Base-by-base conservation (phyloP, 2,329 filamentous ascomycete species). In the Fusarium foetens region DNA sequence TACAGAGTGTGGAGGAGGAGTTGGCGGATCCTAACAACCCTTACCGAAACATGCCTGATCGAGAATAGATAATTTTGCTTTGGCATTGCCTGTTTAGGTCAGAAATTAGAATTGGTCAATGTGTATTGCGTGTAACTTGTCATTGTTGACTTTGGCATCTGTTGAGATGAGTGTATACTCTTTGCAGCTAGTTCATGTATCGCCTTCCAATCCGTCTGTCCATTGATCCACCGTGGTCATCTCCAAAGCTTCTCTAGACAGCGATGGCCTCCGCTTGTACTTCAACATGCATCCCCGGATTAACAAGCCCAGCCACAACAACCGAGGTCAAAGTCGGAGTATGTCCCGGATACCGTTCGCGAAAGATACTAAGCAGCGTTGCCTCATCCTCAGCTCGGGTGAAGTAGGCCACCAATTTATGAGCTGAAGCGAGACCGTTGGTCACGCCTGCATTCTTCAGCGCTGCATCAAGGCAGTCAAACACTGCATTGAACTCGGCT, bases 1-100 rank as follows among this genome's bases (percentile, higher is more conserved):
- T 87, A 55, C 79, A 82, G 14, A 75, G 81, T 13, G 77, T 84
- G 12, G 77, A 79, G 31, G 76, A 79, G 61, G 77, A 79, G 63
- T 36, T 74, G 52, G 70, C 72, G 0, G 76, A 79, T 25, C 75
- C 74, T 2, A 73, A 66, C 21, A 79, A 79, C 39, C 71, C 73
- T 7, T 79, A 61, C 31, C 41, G 73, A 13, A 62, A 77, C n/a
- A 79, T 79, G 76, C 66, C 71, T 2, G 76, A 78, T 41, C 77
- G 79, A 14, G 76, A 36, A 25, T 74, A 62, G 27, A 17, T 16
- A 3, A 10, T 29, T 16, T 29, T 16, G 8, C 8, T 25, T 6
- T 16, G 13, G 13, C 19, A 38, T n/a, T 17, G 14, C 2, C 2
- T 14, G 9, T 23, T 49, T 52, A 27, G 33, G 16, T 5, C 31